These are phyloP conservation scores for Mycena olivaceomarginata DNA, from an alignment of 768 basidiomycete genomes.

Conservation along the genomic window DNA sequence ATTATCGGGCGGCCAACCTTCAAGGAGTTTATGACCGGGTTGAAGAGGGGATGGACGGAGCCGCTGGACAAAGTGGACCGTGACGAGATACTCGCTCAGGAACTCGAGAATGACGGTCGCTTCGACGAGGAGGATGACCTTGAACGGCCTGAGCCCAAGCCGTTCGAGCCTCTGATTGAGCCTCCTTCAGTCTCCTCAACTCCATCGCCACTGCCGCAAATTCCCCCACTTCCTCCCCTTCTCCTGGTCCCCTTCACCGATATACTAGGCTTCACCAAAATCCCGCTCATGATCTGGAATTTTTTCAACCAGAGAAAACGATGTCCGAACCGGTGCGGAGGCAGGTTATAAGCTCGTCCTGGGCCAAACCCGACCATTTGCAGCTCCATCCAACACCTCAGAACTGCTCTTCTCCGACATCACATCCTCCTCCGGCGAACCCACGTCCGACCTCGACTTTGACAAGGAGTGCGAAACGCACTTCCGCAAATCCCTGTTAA, in stretches of 20 bases:
- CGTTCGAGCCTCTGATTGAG: constrained; percentile 7
- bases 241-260: constrained; percentile 85
- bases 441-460: constrained; percentile 81
- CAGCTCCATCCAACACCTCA: constrained; percentile 52
- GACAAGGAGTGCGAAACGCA: constrained; percentile 79
- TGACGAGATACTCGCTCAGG: constrained; percentile 82
- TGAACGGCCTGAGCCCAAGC: constrained; percentile 20
- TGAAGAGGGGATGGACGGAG: constrained; percentile 90
- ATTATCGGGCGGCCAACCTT: constrained; percentile 92
- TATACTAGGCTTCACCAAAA: constrained; percentile 87
- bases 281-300: constrained; percentile 93
- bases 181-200: constrained; percentile 4
- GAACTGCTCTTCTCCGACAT: constrained; percentile 48
- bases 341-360: constrained; percentile 86
- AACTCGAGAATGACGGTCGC: constrained; percentile 81
- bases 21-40: constrained; percentile 96
- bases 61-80: constrained; percentile 79
- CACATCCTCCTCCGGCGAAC: constrained; percentile 38
- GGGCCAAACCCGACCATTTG: constrained; percentile 76
- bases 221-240: constrained; percentile 83
- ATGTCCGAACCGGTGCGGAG: constrained; percentile 88
- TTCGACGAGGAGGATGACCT: constrained; percentile 75
- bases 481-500: constrained; percentile 78
- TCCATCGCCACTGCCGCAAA: constrained; percentile 35
- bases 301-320: constrained; percentile 92